phyloP scores from a whole-genome alignment of 495 filamentous ascomycete species.

The Saxophila tyrrhenica region DNA sequence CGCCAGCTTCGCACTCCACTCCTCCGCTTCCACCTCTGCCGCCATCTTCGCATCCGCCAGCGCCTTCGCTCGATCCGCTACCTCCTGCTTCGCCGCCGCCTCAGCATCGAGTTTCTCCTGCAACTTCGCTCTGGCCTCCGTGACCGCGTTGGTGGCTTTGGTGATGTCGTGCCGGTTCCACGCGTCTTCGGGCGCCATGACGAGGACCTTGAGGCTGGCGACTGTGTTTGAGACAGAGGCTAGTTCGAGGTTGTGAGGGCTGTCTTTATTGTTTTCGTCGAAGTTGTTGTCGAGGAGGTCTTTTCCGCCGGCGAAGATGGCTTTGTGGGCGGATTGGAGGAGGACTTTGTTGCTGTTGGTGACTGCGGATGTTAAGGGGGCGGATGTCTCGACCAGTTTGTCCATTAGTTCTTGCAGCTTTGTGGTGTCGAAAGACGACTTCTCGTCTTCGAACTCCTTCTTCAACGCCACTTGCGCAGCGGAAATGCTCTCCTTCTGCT shows the following conservation, averaged over 20 bases:
- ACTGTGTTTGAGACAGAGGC: neutral
- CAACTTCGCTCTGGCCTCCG: conserved; percentile 2
- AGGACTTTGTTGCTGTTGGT: neutral
- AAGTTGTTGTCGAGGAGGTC: conserved; percentile 2
- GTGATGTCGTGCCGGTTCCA: conserved; percentile 8
- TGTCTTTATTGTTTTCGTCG: neutral
- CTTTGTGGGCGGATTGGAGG: conserved; percentile 6
- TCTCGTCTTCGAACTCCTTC: neutral
- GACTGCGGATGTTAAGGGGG: neutral
- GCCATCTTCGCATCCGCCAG: conserved; percentile 6
- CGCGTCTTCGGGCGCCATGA: conserved; percentile 9
- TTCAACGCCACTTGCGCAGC: neutral
- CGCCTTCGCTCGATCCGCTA: neutral
- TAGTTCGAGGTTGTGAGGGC: neutral
- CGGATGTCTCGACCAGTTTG: neutral
- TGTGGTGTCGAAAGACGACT: neutral
- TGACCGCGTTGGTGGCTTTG: conserved; percentile 1
- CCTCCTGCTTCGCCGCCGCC: neutral
- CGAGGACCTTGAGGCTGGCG: conserved; percentile 4
- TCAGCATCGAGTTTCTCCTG: conserved; percentile 1
- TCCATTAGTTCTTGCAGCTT: neutral
- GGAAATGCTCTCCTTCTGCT: conserved; percentile 8
- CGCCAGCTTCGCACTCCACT: neutral
- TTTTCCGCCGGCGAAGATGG: conserved; percentile 13
- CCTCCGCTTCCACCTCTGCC: conserved; percentile 2